Conservation (phyloP, 176 grass and related monocot species). For the Avena atlantica region DNA sequence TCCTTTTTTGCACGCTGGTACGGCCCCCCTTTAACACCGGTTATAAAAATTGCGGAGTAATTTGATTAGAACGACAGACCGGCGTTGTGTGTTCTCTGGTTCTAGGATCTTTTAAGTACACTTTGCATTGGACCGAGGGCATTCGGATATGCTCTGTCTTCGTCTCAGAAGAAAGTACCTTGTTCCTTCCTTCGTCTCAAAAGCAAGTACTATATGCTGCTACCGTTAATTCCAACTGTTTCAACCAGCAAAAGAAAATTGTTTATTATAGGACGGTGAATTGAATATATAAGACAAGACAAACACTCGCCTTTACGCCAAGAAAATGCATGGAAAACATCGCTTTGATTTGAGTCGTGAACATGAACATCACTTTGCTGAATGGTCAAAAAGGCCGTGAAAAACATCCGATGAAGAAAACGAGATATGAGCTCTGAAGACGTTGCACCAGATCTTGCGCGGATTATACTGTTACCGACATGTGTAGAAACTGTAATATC, state of each 20-base stretch:
- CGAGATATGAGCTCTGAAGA: neutral
- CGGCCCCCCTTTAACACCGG: neutral
- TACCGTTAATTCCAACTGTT: neutral
- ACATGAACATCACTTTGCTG: neutral
- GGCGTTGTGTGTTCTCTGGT: neutral
- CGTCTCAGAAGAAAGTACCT: neutral
- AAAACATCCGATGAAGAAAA: neutral
- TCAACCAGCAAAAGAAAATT: neutral
- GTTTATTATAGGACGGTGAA: neutral
- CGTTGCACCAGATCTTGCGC: neutral
- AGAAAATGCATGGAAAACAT: conserved; percentile 1
- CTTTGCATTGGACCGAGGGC: neutral
- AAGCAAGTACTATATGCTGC: neutral
- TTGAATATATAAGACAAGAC: neutral
- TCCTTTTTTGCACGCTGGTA: too few relatives aligned
- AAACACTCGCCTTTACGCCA: neutral
- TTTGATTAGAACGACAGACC: neutral
- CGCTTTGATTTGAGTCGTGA: neutral
- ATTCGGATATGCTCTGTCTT: neutral
- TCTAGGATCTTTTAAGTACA: neutral
- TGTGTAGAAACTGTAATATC: neutral
- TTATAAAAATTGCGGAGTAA: neutral
- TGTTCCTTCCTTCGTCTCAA: neutral
- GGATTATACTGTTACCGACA: neutral
- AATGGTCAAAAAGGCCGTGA: neutral